A percentile compares a stretch with the other conserved stretches of the same genome.
Conservation (phyloP, 306 rosid genomes). For the Vigna unguiculata region DNA sequence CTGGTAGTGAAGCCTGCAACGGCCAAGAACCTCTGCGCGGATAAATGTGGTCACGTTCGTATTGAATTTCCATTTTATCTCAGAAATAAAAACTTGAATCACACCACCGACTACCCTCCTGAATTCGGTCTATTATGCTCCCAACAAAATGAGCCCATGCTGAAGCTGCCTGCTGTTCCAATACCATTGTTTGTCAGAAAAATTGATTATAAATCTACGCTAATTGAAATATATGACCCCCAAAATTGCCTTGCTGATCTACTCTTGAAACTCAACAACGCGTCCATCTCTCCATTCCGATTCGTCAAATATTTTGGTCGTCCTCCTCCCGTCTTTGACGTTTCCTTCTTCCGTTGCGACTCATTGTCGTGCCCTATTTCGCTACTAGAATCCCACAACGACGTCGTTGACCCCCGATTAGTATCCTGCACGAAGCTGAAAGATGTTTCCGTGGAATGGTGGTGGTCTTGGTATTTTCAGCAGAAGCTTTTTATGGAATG, state of each 20-base stretch:
- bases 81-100: constrained; percentile 8
- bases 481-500: too few relatives aligned
- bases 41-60: constrained; percentile 39
- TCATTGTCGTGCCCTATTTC: constrained; percentile 25
- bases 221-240: background rate
- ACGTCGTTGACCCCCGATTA: background rate
- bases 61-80: constrained; percentile 47
- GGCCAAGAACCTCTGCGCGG: constrained; percentile 1
- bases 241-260: background rate
- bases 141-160: background rate
- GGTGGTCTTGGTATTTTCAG: too few relatives aligned
- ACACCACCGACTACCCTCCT: background rate
- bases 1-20: background rate
- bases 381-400: background rate
- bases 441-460: background rate
- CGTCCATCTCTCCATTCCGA: constrained; percentile 15
- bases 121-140: background rate
- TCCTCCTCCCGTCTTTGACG: background rate
- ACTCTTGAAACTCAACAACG: background rate
- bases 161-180: background rate
- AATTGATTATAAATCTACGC: background rate
- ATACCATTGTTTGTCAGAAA: background rate
- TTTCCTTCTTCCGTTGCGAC: constrained; percentile 45
- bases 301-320: too few relatives aligned
- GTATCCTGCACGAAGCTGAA: constrained; percentile 30